These are phyloP conservation scores for Cytospora piceae DNA, from an alignment of 2,329 filamentous ascomycete genomes.

Conservation along the genomic window DNA sequence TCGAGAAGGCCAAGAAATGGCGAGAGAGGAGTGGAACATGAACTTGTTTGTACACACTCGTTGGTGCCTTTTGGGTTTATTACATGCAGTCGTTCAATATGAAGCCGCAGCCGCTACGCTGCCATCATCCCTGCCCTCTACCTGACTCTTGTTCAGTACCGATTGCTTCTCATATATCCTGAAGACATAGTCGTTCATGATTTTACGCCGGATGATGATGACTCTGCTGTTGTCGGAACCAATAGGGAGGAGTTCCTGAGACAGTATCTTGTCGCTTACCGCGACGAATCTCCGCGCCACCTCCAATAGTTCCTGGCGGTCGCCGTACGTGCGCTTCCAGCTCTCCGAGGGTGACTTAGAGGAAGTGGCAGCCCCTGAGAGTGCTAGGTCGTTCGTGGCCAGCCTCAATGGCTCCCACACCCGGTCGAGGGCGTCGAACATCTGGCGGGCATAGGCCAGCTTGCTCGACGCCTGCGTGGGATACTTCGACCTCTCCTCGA, in stretches of 20 bases:
- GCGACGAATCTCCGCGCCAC: constrained; percentile 25
- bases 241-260: constrained; percentile 20
- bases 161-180: constrained; percentile 10
- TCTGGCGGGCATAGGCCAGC: constrained; percentile 53
- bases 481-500: constrained; percentile 41
- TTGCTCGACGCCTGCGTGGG: constrained; percentile 40
- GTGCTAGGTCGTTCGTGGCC: constrained; percentile 40
- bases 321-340: constrained; percentile 31
- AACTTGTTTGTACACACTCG: constrained; percentile 12
- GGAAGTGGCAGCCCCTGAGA: constrained; percentile 36
- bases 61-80: constrained; percentile 4
- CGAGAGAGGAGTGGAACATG: background rate
- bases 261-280: constrained; percentile 29
- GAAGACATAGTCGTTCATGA: constrained; percentile 19
- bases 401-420: constrained; percentile 54
- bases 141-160: constrained; percentile 4
- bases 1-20: background rate
- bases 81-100: background rate
- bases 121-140: constrained; percentile 1
- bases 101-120: constrained; percentile 9
- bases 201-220: constrained; percentile 18
- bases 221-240: constrained; percentile 15
- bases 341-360: constrained; percentile 34
- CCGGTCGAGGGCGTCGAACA: constrained; percentile 53
- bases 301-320: constrained; percentile 19